Conservation (phyloP, 2,329 filamentous ascomycete genomes). For the Fusarium globosum region DNA sequence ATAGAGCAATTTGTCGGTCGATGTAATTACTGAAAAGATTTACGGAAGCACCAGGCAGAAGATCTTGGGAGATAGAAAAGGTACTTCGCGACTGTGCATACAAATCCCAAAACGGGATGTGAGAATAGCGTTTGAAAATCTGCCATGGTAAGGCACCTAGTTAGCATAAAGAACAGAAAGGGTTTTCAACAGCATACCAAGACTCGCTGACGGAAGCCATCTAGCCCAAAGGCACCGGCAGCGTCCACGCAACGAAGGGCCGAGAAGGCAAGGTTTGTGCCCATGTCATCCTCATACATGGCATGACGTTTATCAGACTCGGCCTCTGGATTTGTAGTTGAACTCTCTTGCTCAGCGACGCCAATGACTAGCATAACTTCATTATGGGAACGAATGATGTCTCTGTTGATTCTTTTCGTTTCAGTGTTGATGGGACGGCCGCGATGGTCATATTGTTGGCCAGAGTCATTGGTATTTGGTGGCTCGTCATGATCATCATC, state of each 20-base stretch:
- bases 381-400: conserved; percentile 70
- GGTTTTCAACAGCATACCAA: conserved; percentile 53
- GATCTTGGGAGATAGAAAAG: conserved; percentile 47
- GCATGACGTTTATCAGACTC: conserved; percentile 58
- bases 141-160: conserved; percentile 38
- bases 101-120: conserved; percentile 61
- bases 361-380: conserved; percentile 73
- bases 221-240: conserved; percentile 63
- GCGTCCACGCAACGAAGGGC: conserved; percentile 51
- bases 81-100: conserved; percentile 44
- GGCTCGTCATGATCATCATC: conserved; percentile 49
- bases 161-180: conserved; percentile 17
- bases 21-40: conserved; percentile 46
- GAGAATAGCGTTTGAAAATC: conserved; percentile 64
- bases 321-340: conserved; percentile 51
- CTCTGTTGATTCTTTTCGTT: conserved; percentile 65
- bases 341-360: conserved; percentile 68
- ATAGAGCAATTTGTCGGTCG: conserved; percentile 41
- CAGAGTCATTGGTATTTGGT: conserved; percentile 39
- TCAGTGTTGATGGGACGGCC: conserved; percentile 67
- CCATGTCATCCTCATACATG: conserved; percentile 60
- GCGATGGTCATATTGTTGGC: conserved; percentile 65
- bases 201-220: conserved; percentile 65
- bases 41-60: conserved; percentile 50
- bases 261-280: conserved; percentile 53